phyloP scores from a whole-genome alignment of 805 yeast species.

The Sugiyamaella marilandica region DNA sequence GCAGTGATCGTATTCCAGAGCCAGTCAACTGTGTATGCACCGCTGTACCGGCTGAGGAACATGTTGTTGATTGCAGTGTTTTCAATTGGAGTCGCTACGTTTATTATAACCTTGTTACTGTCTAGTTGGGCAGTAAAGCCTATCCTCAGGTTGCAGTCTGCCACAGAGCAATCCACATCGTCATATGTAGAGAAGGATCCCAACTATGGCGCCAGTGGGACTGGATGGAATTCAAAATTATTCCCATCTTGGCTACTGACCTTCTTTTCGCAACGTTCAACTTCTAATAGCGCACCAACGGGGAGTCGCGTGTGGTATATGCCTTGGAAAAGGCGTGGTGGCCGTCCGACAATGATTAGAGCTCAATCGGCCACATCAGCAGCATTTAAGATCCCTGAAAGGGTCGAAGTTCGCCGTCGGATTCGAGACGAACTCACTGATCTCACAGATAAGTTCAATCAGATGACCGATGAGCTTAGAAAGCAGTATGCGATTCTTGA shows the following conservation, averaged over 20 bases:
- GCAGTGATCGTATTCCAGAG: constrained; percentile 64
- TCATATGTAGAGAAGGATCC: not conserved
- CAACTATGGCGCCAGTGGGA: not conserved
- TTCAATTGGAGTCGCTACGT: constrained; percentile 57
- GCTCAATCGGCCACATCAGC: constrained; percentile 3
- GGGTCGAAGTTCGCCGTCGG: constrained; percentile 18
- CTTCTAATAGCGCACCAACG: not conserved
- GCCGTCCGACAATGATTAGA: not conserved
- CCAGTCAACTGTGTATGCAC: constrained; percentile 53
- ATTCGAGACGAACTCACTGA: constrained; percentile 77
- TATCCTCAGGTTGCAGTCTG: constrained; percentile 70
- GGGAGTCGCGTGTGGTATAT: not conserved
- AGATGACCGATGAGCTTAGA: constrained; percentile 84
- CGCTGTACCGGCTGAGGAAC: constrained; percentile 56
- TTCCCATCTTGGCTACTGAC: not conserved
- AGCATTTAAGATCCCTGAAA: constrained; percentile 24
- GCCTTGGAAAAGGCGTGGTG: not conserved
- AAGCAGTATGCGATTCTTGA: constrained; percentile 78
- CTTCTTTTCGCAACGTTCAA: not conserved
- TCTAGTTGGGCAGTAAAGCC: constrained; percentile 83
- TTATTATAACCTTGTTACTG: constrained; percentile 66
- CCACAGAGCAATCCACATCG: constrained; percentile 51
- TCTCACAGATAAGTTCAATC: constrained; percentile 79
- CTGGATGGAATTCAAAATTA: not conserved
- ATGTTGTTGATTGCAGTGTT: constrained; percentile 75